These are phyloP conservation scores for Plasmodium blacklocki DNA, from an alignment of 169 alveolate species.

Conservation along the genomic window DNA sequence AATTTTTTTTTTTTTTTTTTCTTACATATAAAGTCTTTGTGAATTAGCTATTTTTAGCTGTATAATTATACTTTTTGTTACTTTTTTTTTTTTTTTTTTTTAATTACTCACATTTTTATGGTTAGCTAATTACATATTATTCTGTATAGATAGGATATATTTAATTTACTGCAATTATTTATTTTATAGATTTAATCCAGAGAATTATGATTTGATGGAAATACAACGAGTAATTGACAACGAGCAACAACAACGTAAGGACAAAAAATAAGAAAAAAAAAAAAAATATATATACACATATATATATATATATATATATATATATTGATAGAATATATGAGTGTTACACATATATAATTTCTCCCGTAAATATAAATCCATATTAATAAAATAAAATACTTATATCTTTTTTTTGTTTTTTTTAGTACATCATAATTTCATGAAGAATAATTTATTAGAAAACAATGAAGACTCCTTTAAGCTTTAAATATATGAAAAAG, in stretches of 20 bases:
- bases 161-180: too few species aligned
- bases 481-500: neutral
- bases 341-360: too few species aligned
- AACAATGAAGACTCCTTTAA: constrained; percentile 39
- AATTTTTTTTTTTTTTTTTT: constrained; percentile 12
- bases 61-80: neutral
- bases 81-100: neutral
- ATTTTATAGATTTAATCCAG: constrained; percentile 70
- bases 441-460: constrained; percentile 62
- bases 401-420: constrained; percentile 17
- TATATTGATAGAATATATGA: neutral
- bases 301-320: neutral
- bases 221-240: constrained; percentile 67
- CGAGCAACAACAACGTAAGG: constrained; percentile 53
- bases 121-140: neutral
- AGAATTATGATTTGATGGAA: constrained; percentile 50
- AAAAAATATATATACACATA: neutral
- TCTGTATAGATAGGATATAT: too few species aligned
- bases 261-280: constrained; percentile 6
- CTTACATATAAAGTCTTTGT: neutral
- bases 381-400: neutral
- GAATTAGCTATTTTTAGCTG: neutral
- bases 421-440: constrained; percentile 62
- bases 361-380: neutral
- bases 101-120: neutral